Base-by-base conservation (phyloP, 2,329 filamentous ascomycete genomes). In the Thelonectria blattea region DNA sequence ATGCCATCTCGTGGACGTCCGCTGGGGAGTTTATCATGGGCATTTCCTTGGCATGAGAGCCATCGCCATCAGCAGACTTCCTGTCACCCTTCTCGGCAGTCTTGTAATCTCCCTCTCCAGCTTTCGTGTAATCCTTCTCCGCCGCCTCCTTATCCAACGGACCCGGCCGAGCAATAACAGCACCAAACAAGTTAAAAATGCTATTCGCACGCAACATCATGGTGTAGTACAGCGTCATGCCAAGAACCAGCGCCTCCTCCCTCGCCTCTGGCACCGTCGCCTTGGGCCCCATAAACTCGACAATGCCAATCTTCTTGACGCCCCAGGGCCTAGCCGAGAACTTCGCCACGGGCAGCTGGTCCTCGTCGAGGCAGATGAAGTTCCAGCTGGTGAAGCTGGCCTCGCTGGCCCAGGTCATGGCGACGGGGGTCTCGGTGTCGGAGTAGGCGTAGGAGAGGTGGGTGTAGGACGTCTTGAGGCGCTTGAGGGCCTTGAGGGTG, bases 361-460 rank as follows among this genome's bases (percentile, higher is more conserved):
- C 53, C 42, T 66, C 65, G 8, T 67, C 65, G 3, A 65, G 51
- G 7, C 67, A 69, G 39, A 62, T 63, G 34, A 69, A 69, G 30
- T 67, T 60, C 67, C 67, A 69, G 6, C 52, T 65, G 60, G 65
- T 68, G 51, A 69, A 66, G 45, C 50, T 52, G 11, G 52, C 52
- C 0, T 18, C 32, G 37, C 63, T 67, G 1, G 61, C 52, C 67
- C 67, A 69, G 14, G 52, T 64, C 67, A 69, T 69, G 8, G 66
- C 54, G 12, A 56, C 55, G 0, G 61, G 67, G 1, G 58, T 42
- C 1, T 60, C 60, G 5, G 52, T 39, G 32, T 55, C 18, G 8
- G 65, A 65, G 56, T 61, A 69, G 49, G 58, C 60, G 53, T 62
- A 58, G 0, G 67, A 69, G 0, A 68, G 37, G 27, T 69, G 66